phyloP scores from a whole-genome alignment of 2,329 filamentous ascomycete genomes.

The Exophiala dermatitidis region DNA sequence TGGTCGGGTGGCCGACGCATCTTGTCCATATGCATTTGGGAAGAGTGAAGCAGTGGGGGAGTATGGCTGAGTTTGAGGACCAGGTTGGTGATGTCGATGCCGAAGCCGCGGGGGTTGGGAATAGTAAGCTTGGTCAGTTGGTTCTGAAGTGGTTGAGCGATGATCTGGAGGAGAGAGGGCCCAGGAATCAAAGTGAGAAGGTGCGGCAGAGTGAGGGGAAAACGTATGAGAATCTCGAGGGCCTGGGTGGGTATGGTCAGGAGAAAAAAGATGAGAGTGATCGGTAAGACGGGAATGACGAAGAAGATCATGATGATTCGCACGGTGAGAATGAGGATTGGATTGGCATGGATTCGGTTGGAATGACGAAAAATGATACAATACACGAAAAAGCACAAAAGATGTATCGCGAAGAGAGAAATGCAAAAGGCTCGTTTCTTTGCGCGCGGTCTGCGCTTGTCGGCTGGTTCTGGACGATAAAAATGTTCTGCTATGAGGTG shows the following conservation, averaged over 20 bases:
- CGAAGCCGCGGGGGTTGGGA: constrained; percentile 47
- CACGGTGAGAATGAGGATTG: not conserved
- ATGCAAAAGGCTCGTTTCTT: too few relatives aligned
- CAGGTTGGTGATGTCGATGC: constrained; percentile 30
- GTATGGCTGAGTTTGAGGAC: constrained; percentile 55
- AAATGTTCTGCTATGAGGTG: too few relatives aligned
- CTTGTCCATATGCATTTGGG: constrained; percentile 93
- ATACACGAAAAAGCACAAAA: too few relatives aligned
- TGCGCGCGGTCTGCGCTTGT: too few relatives aligned
- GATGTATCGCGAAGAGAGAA: too few relatives aligned
- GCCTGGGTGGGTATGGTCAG: constrained; percentile 57
- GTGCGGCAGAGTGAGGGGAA: constrained; percentile 36
- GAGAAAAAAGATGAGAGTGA: constrained; percentile 38
- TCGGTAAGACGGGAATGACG: too few relatives aligned
- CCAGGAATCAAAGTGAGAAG: constrained; percentile 4
- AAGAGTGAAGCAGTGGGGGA: constrained; percentile 77
- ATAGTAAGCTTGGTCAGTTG: constrained; percentile 77
- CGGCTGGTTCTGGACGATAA: too few relatives aligned
- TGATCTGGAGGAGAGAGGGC: constrained; percentile 25
- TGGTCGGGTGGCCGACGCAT: constrained; percentile 91
- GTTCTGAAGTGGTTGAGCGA: constrained; percentile 77
- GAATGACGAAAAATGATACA: too few relatives aligned
- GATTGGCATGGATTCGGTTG: not conserved
- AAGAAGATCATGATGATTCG: too few relatives aligned
- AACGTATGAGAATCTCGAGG: constrained; percentile 49